Evolutionary conservation across 106 monocot genomes (phyloP).

Genomic region (Phalaenopsis aphrodite): DNA sequence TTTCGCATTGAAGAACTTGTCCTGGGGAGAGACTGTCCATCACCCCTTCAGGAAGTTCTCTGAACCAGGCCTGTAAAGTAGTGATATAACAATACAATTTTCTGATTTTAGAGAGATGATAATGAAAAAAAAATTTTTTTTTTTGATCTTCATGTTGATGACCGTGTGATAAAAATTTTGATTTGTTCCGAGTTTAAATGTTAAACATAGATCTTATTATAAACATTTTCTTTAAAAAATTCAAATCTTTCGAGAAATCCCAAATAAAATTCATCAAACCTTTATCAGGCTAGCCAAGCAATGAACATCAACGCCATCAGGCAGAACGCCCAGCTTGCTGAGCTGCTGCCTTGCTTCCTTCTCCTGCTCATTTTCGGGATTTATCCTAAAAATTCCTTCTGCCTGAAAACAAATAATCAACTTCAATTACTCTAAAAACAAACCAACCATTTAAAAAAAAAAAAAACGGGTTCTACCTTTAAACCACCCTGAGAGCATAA

Average conservation of each 20-base stretch:
- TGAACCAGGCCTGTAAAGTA: constrained; percentile 18
- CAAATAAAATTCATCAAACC: constrained; percentile 5
- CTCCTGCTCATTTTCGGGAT: constrained; percentile 38
- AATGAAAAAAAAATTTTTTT: no score
- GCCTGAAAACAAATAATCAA: constrained; percentile 18
- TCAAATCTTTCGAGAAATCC: neutral
- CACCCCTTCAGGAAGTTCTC: constrained; percentile 21
- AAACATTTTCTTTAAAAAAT: no score
- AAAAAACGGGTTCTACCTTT: constrained; percentile 35
- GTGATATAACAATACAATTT: no score
- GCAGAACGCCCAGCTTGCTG: constrained; percentile 30
- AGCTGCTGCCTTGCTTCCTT: constrained; percentile 37
- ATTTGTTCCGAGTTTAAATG: no score
- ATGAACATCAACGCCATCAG: constrained; percentile 50
- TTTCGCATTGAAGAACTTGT: constrained; percentile 19
- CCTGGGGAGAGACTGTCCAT: constrained; percentile 22
- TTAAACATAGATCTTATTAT: no score
- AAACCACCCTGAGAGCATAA: constrained; percentile 69
- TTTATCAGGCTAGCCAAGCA: constrained; percentile 49
- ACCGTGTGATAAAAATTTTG: no score
- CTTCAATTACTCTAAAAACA: neutral
- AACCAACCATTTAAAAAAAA: neutral
- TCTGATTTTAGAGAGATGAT: no score
- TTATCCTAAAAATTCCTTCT: constrained; percentile 52
- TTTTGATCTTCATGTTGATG: no score